These are phyloP conservation scores for Ambrosia trifida DNA, from an alignment of 129 eudicot genomes.

Conservation along the genomic window DNA sequence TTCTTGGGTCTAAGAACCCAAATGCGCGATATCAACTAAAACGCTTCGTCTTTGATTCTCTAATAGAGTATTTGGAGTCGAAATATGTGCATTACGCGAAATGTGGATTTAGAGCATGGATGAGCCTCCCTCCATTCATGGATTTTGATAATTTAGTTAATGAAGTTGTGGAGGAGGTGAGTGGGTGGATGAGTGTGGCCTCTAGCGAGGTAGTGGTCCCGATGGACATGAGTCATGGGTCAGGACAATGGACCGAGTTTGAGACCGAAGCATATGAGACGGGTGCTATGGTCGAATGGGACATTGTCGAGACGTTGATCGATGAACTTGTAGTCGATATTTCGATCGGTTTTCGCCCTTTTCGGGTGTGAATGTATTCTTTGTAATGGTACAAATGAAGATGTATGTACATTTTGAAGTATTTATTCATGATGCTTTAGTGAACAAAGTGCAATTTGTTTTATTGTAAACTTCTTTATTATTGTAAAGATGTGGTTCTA, in stretches of 20 bases:
- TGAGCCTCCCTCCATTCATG: slow-evolving; percentile 43
- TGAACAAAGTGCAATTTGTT: slow-evolving; percentile 2
- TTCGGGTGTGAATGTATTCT: slow-evolving; percentile 10
- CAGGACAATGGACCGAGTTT: slow-evolving; percentile 63
- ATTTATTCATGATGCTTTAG: neutral
- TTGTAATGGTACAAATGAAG: slow-evolving; percentile 4
- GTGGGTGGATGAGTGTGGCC: slow-evolving; percentile 60
- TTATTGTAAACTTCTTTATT: neutral
- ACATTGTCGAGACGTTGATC: slow-evolving; percentile 48
- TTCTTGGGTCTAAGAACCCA: slow-evolving; percentile 49
- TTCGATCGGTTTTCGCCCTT: neutral
- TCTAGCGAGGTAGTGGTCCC: slow-evolving; percentile 36
- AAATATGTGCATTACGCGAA: slow-evolving; percentile 34
- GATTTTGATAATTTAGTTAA: slow-evolving; percentile 44
- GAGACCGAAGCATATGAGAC: slow-evolving; percentile 61
- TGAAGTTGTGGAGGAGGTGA: slow-evolving; percentile 63
- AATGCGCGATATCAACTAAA: slow-evolving; percentile 44
- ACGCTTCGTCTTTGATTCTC: slow-evolving; percentile 56
- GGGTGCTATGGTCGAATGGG: slow-evolving; percentile 47
- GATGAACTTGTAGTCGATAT: slow-evolving; percentile 69
- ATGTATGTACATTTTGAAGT: neutral
- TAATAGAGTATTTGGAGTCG: slow-evolving; percentile 59
- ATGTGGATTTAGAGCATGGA: slow-evolving; percentile 44
- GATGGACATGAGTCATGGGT: slow-evolving; percentile 60
- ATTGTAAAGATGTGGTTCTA: neutral